Conservation (phyloP, 1,139 yeast genomes). For the Zhuliangozyma blackwelliae region DNA sequence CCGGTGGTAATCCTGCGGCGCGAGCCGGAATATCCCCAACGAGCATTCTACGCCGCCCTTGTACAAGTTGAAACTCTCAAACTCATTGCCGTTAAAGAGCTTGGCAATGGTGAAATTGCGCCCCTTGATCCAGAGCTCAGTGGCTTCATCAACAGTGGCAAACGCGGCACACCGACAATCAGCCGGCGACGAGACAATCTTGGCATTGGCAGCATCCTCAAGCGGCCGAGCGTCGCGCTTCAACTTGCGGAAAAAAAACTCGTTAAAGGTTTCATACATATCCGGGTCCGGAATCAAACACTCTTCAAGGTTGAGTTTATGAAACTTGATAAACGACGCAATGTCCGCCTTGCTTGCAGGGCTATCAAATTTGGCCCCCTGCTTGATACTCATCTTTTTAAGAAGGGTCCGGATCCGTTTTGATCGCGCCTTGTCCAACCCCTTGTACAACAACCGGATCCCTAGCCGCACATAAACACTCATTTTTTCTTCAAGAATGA, state of each 20-base stretch:
- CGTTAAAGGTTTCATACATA: conserved; percentile 71
- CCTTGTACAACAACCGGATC: conserved; percentile 76
- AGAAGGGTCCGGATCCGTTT: conserved; percentile 55
- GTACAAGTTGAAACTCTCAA: conserved; percentile 40
- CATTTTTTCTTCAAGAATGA: conserved; percentile 88
- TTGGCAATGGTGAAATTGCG: conserved; percentile 65
- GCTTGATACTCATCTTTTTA: conserved; percentile 65
- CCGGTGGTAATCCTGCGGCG: conserved; percentile 96
- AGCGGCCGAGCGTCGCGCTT: conserved; percentile 67
- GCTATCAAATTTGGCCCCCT: conserved; percentile 78
- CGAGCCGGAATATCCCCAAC: conserved; percentile 77
- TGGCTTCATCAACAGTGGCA: conserved; percentile 57
- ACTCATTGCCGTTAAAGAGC: conserved; percentile 52
- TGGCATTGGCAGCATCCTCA: conserved; percentile 50
- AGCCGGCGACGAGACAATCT: conserved; percentile 73
- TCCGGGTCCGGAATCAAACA: conserved; percentile 49
- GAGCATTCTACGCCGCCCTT: conserved; percentile 47
- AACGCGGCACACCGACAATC: conserved; percentile 84
- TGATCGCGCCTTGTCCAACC: conserved; percentile 54
- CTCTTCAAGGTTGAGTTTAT: conserved; percentile 68
- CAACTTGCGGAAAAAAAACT: conserved; percentile 79
- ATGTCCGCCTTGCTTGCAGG: conserved; percentile 66
- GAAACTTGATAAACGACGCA: conserved; percentile 75
- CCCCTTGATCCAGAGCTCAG: conserved; percentile 88
- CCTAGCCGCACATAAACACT: conserved; percentile 85